Evolutionary conservation across 1,139 yeast genomes (phyloP), one percentile per base, ranked within the genome.

Genomic region (Entelexis sorbosivorans): DNA sequence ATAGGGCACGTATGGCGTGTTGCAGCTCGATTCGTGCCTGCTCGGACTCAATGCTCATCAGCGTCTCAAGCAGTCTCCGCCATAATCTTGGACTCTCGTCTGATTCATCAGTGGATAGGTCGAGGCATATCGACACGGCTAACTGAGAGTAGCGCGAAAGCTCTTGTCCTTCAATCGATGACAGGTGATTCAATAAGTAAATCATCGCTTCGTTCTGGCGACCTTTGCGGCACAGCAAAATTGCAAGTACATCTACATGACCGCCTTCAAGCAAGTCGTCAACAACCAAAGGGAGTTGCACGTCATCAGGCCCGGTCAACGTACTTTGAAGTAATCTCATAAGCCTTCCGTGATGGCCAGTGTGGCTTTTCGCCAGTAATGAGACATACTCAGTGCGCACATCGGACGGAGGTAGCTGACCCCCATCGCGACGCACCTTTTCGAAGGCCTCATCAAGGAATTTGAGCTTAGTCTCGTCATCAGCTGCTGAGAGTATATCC

Each of bases 191-290:
- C 5, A 63, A 52, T 29, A 66, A 49, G 48, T 66, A 64, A n/a
- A 64, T 62, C 62, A 67, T 56, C 0, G 70, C 69, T 48, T 67
- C 70, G 0, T 61, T 46, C 8, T 56, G 48, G 11, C 68, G 59
- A 5, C 54, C 58, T 43, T 57, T 61, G 3, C 68, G 55, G 31
- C 58, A 38, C 31, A 67, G 53, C 7, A 67, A 44, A 16, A 61
- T 38, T 4, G 64, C 62, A 20, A 67, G 55, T 4, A 64, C 60
- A 46, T 66, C 69, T 5, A 63, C 58, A 13, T 62, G 61, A 8
- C 59, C 58, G 10, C 59, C 46, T 24, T 55, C 60, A 14, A 65
- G 60, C 42, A 67, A 47, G 20, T 57, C 60, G 44, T 63, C 65
- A 1, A 66, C 67, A 11, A 66, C 56, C 6, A 54, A 52, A 5